phyloP scores from a whole-genome alignment of 2,329 filamentous ascomycete genomes.

The Pyrenochaeta sp. region DNA sequence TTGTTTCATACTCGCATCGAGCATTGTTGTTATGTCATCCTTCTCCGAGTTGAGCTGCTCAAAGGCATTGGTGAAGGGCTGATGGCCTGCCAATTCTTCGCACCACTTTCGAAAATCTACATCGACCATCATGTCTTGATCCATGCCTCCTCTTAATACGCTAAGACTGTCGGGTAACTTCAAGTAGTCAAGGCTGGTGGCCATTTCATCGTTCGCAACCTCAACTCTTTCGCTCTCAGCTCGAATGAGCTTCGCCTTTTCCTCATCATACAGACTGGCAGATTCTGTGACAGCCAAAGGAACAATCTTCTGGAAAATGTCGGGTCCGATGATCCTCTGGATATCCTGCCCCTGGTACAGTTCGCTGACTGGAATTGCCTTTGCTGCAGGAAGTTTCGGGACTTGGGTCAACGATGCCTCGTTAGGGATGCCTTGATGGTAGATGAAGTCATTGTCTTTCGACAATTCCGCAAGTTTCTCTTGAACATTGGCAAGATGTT shows the following conservation, averaged over 20 bases:
- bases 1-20: slow-evolving; percentile 85
- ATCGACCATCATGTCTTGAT: slow-evolving; percentile 86
- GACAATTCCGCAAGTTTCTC: slow-evolving; percentile 77
- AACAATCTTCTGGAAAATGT: slow-evolving; percentile 96
- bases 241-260: slow-evolving; percentile 93
- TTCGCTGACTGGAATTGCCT: slow-evolving; percentile 96
- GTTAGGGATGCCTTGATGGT: slow-evolving; percentile 88
- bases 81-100: slow-evolving; percentile 86
- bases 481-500: slow-evolving; percentile 80
- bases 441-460: slow-evolving; percentile 98
- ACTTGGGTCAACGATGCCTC: slow-evolving; percentile 84
- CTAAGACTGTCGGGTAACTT: slow-evolving; percentile 88
- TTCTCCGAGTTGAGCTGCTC: slow-evolving; percentile 81
- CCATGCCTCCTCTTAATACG: slow-evolving; percentile 89
- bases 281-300: slow-evolving; percentile 96
- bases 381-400: slow-evolving; percentile 90
- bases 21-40: slow-evolving; percentile 71
- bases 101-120: slow-evolving; percentile 95
- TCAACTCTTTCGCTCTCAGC: slow-evolving; percentile 95
- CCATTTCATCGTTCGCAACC: slow-evolving; percentile 93
- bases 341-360: slow-evolving; percentile 98
- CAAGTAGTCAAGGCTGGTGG: slow-evolving; percentile 90
- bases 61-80: slow-evolving; percentile 79
- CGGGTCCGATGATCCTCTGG: slow-evolving; percentile 92
- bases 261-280: slow-evolving; percentile 95